Evolutionary conservation across 768 basidiomycete species (phyloP), one percentile per base, ranked within the genome.

Genomic region (Lyophyllum decastes): DNA sequence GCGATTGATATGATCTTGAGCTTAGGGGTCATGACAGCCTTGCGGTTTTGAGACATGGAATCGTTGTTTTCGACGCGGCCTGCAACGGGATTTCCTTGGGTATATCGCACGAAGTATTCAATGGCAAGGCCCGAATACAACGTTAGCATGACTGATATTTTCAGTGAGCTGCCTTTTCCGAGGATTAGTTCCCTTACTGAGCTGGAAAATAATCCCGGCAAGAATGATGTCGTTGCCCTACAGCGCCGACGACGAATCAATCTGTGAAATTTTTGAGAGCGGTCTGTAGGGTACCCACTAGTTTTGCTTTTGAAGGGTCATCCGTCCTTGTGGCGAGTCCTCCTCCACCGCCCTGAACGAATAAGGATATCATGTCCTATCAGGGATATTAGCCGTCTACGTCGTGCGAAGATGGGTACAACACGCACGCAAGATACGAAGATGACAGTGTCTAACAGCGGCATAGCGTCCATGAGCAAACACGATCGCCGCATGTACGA

Each of bases 71-170:
- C 6, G 30, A 11, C 30, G 3, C 16, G 30, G 30, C 30, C 30
- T 30, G 30, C 6, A 12, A 80, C 33, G 0, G 82, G 79, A 35
- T 58, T 61, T 60, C 79, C 69, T 21, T 59, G 55, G 48, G 67
- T 45, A 63, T 73, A 78, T 48, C 81, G 74, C 9, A 72, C 40
- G 61, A 81, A 64, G 69, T 80, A 83, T 63, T 85, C 83, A 47
- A 66, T 49, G 16, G 25, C 49, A 21, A 22, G 35, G 24, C 21
- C 30, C 16, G 26, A 7, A 50, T 19, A 48, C 14, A 52, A 17
- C 35, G 35, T 9, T 4, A 38, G 35, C 35, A 38, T 38, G 35
- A 38, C 35, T 38, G 35, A 38, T 38, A 38, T 38, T 16, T 11
- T 12, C 11, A 38, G 35, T 38, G 16, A 16, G 35, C 4, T 38